Conservation (phyloP, 345 rosid genomes). For the Acer campestre region DNA sequence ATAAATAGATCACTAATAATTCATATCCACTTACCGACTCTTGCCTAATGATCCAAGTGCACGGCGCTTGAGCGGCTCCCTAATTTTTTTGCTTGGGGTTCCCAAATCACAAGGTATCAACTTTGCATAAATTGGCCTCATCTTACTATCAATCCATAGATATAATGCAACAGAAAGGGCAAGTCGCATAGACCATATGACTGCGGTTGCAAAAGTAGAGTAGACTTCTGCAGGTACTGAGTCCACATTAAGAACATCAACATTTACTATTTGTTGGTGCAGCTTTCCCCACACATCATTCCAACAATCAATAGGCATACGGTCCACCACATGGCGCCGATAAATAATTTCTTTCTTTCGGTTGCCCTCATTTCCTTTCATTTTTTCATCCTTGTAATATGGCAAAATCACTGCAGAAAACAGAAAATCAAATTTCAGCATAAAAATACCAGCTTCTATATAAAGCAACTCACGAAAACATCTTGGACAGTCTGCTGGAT, state of each 20-base stretch:
- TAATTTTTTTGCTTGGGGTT: constrained; percentile 50
- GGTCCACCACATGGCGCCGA: constrained; percentile 82
- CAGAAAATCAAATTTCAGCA: constrained; percentile 12
- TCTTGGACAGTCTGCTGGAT: not conserved
- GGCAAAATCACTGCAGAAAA: constrained; percentile 77
- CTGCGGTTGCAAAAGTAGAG: constrained; percentile 83
- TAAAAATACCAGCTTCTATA: not conserved
- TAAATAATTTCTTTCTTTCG: constrained; percentile 62
- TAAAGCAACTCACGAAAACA: not conserved
- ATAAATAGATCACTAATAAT: constrained; percentile 14
- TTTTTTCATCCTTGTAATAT: constrained; percentile 66
- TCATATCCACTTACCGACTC: constrained; percentile 67
- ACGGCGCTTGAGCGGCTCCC: constrained; percentile 66
- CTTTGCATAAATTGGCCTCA: constrained; percentile 88
- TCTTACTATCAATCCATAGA: constrained; percentile 76
- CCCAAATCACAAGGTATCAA: constrained; percentile 93
- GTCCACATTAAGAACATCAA: constrained; percentile 80
- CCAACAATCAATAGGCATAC: constrained; percentile 97
- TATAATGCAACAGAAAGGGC: constrained; percentile 74
- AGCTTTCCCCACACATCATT: constrained; percentile 91
- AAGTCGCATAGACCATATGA: constrained; percentile 89
- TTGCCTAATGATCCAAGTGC: constrained; percentile 94
- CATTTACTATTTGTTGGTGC: constrained; percentile 86
- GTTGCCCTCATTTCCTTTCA: constrained; percentile 40
- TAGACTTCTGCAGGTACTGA: constrained; percentile 80